These are phyloP conservation scores for Phaeosphaeria sp. DNA, from an alignment of 2,329 filamentous ascomycete genomes.

Conservation along the genomic window DNA sequence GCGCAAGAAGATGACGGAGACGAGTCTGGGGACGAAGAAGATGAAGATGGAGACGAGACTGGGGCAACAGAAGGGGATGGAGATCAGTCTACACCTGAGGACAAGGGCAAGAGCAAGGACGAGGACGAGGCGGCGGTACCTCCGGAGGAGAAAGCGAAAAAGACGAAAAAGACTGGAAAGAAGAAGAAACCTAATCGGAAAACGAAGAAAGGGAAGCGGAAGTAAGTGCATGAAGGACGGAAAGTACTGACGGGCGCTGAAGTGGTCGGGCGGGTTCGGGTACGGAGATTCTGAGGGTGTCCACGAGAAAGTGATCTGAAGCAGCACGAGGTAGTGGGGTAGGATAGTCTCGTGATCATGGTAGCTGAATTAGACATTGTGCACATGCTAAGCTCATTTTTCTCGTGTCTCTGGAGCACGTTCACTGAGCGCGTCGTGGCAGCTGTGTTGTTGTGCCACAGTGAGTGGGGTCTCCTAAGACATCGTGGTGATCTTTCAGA, in stretches of 20 bases:
- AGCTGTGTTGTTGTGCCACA: not conserved
- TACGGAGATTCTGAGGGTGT: not conserved
- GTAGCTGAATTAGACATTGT: not conserved
- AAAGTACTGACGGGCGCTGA: not conserved
- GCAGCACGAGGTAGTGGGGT: not conserved
- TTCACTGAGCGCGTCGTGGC: not conserved
- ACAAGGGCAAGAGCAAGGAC: no score
- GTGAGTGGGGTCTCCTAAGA: not conserved
- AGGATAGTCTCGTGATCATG: not conserved
- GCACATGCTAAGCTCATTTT: not conserved
- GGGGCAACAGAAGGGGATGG: no score
- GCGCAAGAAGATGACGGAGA: not conserved
- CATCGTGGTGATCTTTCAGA: not conserved
- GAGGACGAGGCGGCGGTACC: no score
- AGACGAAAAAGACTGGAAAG: no score
- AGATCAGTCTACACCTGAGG: no score
- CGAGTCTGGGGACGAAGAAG: no score
- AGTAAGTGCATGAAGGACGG: not conserved
- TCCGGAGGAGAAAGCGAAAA: no score
- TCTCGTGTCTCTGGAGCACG: not conserved
- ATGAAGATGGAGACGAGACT: no score
- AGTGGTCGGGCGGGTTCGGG: not conserved
- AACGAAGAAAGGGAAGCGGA: not conserved
- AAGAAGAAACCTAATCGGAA: not conserved
- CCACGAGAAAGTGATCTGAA: not conserved